Evolutionary conservation across 352 stramenopile genomes (phyloP), one percentile per base, ranked within the genome.

Genomic region (Thalassiosira mediterranea): DNA sequence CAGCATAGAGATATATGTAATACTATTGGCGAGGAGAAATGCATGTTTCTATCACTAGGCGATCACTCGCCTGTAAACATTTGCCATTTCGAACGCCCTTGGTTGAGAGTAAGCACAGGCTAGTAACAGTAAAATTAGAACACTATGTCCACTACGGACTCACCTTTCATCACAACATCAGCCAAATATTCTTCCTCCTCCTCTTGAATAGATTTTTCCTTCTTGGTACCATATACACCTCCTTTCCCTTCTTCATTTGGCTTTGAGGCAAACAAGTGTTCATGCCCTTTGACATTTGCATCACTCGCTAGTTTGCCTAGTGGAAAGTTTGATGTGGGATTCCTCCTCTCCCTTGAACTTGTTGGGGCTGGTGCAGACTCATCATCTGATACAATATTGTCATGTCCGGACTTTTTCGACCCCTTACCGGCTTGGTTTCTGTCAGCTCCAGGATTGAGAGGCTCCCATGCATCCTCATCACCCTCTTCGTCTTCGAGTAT

Each of bases 161-260:
- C n/a, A 63, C 62, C 62, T 63, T 83, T 83, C 74, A 83, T 83
- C 13, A 83, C 74, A 64, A 83, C 77, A 66, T 83, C 66, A 38
- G 74, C 74, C 47, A 83, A 51, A 52, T 49, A 53, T 32, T 75
- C 63, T 54, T 83, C 74, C 48, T 77, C 74, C 51, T 77, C 26
- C 51, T 77, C 29, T 42, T 65, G 66, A 26, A 25, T 26, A 26
- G 51, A 40, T 51, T 54, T 51, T 29, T 69, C 59, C 26, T 56
- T 56, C 49, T 67, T 29, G 8, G 31, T 15, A 25, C 0, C 10
- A 37, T 25, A 25, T 8, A 42, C 23, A 8, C 38, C 37, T n/a
- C 31, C 2, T 25, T 21, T 38, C 48, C 49, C 32, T 32, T 73
- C 47, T 26, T 47, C 56, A 1, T 68, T 56, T 57, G 15, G 59